Evolutionary conservation across 345 rosid genomes (phyloP), one percentile per base, ranked within the genome.

Genomic region (Excoecaria agallocha): DNA sequence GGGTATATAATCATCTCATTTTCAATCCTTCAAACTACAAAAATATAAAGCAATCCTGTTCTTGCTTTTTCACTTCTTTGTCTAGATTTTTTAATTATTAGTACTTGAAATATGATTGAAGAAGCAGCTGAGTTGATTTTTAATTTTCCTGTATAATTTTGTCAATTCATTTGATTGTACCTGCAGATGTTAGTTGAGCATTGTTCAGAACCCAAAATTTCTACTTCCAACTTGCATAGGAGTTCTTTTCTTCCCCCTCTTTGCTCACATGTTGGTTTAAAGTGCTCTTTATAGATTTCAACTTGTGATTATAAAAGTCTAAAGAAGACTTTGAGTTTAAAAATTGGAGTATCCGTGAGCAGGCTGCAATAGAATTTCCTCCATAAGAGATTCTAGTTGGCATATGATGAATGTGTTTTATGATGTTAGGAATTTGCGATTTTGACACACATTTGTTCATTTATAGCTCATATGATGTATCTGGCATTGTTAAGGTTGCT

Each of bases 401-500:
- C 20, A 2, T 52, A 5, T 15, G 57, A 5, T 15, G 57, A 16
- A 52, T 16, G 20, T 52, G 20, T 16, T 51, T 51, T 50, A 11
- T 43, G 48, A 8, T 43, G 48, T 43, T 43, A 43, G 48, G 10
- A 43, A 43, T 43, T 43, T 43, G 48, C 30, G 30, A 30, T 30
- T 30, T 30, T 30, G 10, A 43, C 10, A 43, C 10, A 6, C 48
- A 43, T 43, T 43, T 43, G 48, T 43, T 10, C 8, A 52, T 20
- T 3, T 49, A 49, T 46, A 35, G 30, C 38, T 73, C 35, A n/a
- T 38, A 48, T 59, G 5, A 7, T 43, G 50, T 13, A 37, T 55
- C 30, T 43, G 68, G 24, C 64, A 13, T 43, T 65, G 20, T 76
- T 15, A 76, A 93, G 98, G 86, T 88, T 76, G 64, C 82, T 95